phyloP scores from a whole-genome alignment of 2,329 filamentous ascomycete genomes.

The Colletotrichum cereale region DNA sequence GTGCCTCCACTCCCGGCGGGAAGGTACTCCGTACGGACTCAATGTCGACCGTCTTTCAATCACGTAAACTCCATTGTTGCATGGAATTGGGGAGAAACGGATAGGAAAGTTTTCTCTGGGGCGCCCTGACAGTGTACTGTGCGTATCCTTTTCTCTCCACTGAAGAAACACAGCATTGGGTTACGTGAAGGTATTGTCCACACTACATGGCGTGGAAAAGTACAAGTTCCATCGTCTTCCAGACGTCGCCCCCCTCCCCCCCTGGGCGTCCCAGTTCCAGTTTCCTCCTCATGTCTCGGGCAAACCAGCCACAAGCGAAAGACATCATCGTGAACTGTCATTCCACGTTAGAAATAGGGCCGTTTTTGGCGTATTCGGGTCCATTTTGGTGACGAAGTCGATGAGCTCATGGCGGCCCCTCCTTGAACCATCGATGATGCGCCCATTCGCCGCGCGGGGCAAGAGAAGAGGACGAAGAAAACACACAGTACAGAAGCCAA shows the following conservation, averaged over 20 bases:
- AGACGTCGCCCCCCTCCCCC: conserved; percentile 18
- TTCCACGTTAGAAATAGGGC: not conserved
- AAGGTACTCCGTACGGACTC: conserved; percentile 16
- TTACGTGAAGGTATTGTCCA: conserved; percentile 14
- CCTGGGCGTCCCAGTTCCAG: not conserved
- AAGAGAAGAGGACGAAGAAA: not conserved
- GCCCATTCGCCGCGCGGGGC: not conserved
- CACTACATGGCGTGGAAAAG: not conserved
- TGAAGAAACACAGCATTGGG: conserved; percentile 11
- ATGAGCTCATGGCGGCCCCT: not conserved
- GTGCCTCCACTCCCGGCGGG: conserved; percentile 12
- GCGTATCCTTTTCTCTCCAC: not conserved
- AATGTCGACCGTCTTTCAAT: not conserved
- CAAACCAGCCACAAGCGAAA: conserved; percentile 3
- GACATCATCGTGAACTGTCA: conserved; percentile 26
- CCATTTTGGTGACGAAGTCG: not conserved
- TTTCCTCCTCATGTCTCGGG: not conserved
- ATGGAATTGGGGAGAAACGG: conserved; percentile 9
- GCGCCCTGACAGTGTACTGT: not conserved
- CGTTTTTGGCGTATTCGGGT: conserved; percentile 3
- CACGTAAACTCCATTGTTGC: conserved; percentile 1
- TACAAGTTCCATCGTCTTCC: conserved; percentile 28
- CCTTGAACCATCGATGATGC: not conserved
- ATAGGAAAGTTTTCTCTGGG: not conserved
- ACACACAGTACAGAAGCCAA: not conserved